These are phyloP conservation scores for Uncinocarpus reesii DNA, from an alignment of 2,329 filamentous ascomycete genomes.

Conservation along the genomic window DNA sequence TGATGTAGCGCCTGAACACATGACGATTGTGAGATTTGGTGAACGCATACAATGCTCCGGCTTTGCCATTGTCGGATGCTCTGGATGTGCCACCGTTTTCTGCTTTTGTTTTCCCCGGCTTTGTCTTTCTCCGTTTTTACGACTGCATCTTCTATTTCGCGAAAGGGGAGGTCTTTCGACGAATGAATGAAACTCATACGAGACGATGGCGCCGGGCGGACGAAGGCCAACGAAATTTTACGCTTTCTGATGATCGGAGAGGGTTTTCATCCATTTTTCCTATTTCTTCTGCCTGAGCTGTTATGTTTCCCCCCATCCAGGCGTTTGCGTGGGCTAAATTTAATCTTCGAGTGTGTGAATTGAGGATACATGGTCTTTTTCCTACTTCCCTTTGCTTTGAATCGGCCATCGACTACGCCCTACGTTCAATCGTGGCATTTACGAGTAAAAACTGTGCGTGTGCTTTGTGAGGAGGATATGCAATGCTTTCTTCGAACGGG, in stretches of 20 bases:
- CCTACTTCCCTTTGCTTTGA: not conserved
- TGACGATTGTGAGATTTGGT: not conserved
- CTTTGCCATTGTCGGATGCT: not conserved
- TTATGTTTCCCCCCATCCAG: not conserved
- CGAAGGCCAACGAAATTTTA: slow-evolving; percentile 1
- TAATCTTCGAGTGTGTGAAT: slow-evolving; percentile 1
- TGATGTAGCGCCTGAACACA: not conserved
- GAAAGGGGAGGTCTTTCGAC: slow-evolving; percentile 3
- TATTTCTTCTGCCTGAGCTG: not conserved
- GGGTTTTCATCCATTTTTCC: slow-evolving; percentile 1
- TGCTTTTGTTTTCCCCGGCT: not conserved
- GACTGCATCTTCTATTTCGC: not conserved
- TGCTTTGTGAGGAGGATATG: not conserved
- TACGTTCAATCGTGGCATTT: not conserved
- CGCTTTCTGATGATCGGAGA: slow-evolving; percentile 6
- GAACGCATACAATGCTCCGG: not conserved
- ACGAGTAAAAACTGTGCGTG: not conserved
- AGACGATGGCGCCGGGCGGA: slow-evolving; percentile 1
- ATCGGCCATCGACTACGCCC: too few relatives aligned
- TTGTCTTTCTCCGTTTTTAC: not conserved
- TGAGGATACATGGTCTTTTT: slow-evolving; percentile 5
- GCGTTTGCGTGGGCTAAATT: slow-evolving; percentile 7
- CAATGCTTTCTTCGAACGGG: not conserved
- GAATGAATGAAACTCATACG: slow-evolving; percentile 11
- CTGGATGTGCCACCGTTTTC: too few relatives aligned